Conservation (phyloP, 2,329 filamentous ascomycete genomes). For the Knoxdaviesia capensis region DNA sequence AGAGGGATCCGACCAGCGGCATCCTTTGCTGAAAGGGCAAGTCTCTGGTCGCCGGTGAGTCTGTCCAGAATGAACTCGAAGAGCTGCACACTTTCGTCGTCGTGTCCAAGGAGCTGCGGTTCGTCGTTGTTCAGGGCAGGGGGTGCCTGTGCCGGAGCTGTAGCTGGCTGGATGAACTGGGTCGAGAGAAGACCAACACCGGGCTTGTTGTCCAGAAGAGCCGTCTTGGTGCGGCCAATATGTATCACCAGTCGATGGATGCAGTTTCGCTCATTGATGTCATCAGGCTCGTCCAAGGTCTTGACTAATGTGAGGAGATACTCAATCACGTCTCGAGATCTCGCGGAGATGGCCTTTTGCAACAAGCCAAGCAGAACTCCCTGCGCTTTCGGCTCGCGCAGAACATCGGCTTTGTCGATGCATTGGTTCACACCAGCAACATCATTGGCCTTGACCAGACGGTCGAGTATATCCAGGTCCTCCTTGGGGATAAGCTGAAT, state of each 20-base stretch:
- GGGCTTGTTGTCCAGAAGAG: conserved; percentile 22
- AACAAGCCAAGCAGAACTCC: conserved; percentile 60
- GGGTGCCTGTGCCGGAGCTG: conserved; percentile 41
- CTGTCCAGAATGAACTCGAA: conserved; percentile 42
- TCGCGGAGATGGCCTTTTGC: conserved; percentile 54
- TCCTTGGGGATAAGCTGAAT: conserved; percentile 44
- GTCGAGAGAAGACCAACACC: conserved; percentile 3
- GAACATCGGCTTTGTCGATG: conserved; percentile 9
- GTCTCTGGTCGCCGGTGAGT: conserved; percentile 46
- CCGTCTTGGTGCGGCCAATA: conserved; percentile 55
- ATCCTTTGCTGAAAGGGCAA: conserved; percentile 49
- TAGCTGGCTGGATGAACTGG: conserved; percentile 63
- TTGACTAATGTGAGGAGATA: conserved; percentile 48
- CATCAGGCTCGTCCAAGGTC: conserved; percentile 65
- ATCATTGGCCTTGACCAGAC: conserved; percentile 51
- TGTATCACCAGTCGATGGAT: conserved; percentile 84
- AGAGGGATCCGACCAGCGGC: conserved; percentile 66
- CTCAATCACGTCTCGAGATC: conserved; percentile 49
- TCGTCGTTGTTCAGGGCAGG: conserved; percentile 47
- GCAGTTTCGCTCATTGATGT: conserved; percentile 86
- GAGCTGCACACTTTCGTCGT: conserved; percentile 59
- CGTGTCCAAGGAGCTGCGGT: conserved; percentile 39
- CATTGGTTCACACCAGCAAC: conserved; percentile 11
- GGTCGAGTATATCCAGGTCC: conserved; percentile 51
- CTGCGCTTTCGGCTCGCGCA: conserved; percentile 35